Percentiles rank a stretch among this genome's conserved stretches.
phyloP scores from a whole-genome alignment of 2,329 filamentous ascomycete genomes.

The Colletotrichum horii region DNA sequence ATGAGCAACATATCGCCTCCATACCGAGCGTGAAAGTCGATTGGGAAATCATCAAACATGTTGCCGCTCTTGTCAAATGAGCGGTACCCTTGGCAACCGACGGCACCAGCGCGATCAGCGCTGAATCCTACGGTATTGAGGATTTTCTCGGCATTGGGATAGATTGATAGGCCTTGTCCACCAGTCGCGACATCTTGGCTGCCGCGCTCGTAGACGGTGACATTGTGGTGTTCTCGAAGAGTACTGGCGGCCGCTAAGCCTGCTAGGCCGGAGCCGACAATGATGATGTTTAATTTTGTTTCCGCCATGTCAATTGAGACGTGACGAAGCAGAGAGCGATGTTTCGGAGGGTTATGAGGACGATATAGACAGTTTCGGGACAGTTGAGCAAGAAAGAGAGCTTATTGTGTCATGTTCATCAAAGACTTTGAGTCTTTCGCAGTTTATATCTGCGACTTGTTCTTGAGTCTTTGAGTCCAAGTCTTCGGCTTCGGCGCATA shows the following conservation, averaged over 20 bases:
- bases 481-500: neutral
- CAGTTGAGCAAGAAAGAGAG: neutral
- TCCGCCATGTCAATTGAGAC: neutral
- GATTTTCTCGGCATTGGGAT: neutral
- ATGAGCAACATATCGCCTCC: neutral
- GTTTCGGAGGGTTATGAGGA: rapidly evolving
- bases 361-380: neutral
- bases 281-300: neutral
- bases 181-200: neutral
- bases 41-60: neutral
- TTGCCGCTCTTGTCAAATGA: neutral
- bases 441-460: neutral
- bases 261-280: neutral
- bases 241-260: neutral
- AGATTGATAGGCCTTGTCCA: neutral
- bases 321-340: neutral
- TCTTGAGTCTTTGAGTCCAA: neutral
- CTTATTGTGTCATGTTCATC: neutral
- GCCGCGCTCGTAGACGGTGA: neutral
- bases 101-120: neutral
- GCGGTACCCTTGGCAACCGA: neutral
- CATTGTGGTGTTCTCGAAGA: neutral
- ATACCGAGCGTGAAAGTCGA: neutral
- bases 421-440: neutral
- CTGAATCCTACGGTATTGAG: neutral